These are phyloP conservation scores for Wickerhamiella sorbophila DNA, from an alignment of 805 yeast species.

Conservation along the genomic window DNA sequence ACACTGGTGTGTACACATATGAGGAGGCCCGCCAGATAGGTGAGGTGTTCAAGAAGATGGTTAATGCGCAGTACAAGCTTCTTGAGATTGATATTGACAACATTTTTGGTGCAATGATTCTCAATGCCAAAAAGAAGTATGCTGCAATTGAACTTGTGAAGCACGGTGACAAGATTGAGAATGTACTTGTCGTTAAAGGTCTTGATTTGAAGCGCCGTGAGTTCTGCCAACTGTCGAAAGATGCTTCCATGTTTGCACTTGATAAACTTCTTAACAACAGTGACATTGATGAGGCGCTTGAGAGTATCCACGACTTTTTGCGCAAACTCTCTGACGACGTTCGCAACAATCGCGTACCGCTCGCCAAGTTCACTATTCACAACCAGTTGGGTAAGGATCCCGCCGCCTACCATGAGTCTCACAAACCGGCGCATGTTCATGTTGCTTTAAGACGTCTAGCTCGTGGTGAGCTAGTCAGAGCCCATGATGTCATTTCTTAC, in stretches of 20 bases:
- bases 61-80: slow-evolving; percentile 74
- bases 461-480: slow-evolving; percentile 76
- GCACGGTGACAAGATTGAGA: slow-evolving; percentile 32
- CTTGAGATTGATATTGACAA: slow-evolving; percentile 93
- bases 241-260: slow-evolving; percentile 37
- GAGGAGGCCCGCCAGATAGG: slow-evolving; percentile 73
- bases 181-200: slow-evolving; percentile 84
- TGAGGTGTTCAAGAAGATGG: slow-evolving; percentile 64
- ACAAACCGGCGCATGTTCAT: slow-evolving; percentile 69
- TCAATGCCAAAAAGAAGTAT: slow-evolving; percentile 94
- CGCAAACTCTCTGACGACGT: slow-evolving; percentile 1
- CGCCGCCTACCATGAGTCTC: slow-evolving; percentile 62
- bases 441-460: slow-evolving; percentile 71
- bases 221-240: slow-evolving; percentile 84
- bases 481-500: slow-evolving; percentile 81
- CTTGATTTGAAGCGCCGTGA: slow-evolving; percentile 96
- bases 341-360: slow-evolving; percentile 33
- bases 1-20: slow-evolving; percentile 60
- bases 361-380: slow-evolving; percentile 61
- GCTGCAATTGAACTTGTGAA: slow-evolving; percentile 55
- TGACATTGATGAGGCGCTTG: slow-evolving; percentile 59
- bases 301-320: slow-evolving; percentile 42
- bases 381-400: slow-evolving; percentile 89
- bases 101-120: slow-evolving; percentile 65
- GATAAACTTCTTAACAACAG: slow-evolving; percentile 48